Conservation (phyloP, 2,329 filamentous ascomycete species). For the Cladosporium phlei region DNA sequence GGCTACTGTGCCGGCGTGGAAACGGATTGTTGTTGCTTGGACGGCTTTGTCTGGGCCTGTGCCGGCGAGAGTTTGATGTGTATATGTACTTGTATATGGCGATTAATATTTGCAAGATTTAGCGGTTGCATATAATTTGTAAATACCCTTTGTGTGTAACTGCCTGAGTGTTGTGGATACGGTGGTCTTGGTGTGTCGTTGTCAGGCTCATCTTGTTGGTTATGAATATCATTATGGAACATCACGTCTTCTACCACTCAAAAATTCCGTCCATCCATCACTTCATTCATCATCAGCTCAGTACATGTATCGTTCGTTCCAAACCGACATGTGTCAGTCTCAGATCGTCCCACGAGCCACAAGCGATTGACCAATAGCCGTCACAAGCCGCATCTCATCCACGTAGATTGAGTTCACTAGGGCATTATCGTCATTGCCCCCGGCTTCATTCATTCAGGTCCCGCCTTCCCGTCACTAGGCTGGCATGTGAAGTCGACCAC, state of each 20-base stretch:
- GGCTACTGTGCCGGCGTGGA: conserved; percentile 44
- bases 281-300: too few relatives aligned
- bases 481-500: conserved; percentile 12
- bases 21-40: conserved; percentile 56
- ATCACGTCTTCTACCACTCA: too few relatives aligned
- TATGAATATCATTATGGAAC: too few relatives aligned
- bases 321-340: too few relatives aligned
- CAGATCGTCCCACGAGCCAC: too few relatives aligned
- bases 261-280: too few relatives aligned
- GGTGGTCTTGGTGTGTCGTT: too few relatives aligned
- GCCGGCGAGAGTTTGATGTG: not conserved
- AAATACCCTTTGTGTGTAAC: not conserved
- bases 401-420: not conserved
- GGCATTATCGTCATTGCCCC: not conserved
- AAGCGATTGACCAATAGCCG: too few relatives aligned
- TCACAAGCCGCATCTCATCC: not conserved
- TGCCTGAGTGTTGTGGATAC: too few relatives aligned
- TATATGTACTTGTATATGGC: not conserved
- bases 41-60: conserved; percentile 42
- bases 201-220: too few relatives aligned
- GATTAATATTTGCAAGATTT: not conserved
- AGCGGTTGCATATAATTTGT: not conserved
- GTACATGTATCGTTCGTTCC: too few relatives aligned
- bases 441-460: too few relatives aligned
- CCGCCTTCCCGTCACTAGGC: conserved; percentile 3